Evolutionary conservation across 108 stramenopile genomes (phyloP), one percentile per base, ranked within the genome.

Genomic region (Nitzschia sp.): DNA sequence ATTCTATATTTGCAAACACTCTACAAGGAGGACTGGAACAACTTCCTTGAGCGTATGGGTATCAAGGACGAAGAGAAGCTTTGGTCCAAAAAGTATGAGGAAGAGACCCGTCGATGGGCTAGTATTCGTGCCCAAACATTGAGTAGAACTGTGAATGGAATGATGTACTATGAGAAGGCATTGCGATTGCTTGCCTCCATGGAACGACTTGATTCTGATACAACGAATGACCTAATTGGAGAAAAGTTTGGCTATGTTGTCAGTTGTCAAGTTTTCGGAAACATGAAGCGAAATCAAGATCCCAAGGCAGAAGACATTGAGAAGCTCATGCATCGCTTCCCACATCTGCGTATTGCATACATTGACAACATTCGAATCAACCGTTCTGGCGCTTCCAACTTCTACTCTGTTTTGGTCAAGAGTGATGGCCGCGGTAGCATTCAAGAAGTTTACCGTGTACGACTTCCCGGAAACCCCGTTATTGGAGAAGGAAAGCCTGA

Each of bases 401-500:
- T 80, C 78, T 97, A 95, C 75, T 97, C 96, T 9, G 91, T 92
- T 29, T 72, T 98, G 20, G 89, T 98, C 20, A 97, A 97, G 80
- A 89, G 92, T 56, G 81, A 92, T 60, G 88, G 92, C 12, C 73
- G 77, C 37, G 92, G 93, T 0, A 69, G 70, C 19, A 90, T 97
- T 70, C 76, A 88, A 54, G 97, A 98, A 57, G 80, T 97, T 46
- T 98, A 95, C 81, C 79, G 98, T 24, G 95, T 98, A 40, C 84
- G 95, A 48, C 85, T 98, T 0, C 96, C 98, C 7, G 98, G 97
- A 29, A 96, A 98, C 73, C 97, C 98, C 11, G 87, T 98, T 44
- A 67, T 98, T 12, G 98, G 98, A 15, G 98, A 98, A 86, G 98
- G 98, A 67, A 98, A 98, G 77, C 98, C 98, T 1, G 98, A 98